Evolutionary conservation across 106 monocot genomes (phyloP), one percentile per base, ranked within the genome.

Genomic region (Narthecium ossifragum): DNA sequence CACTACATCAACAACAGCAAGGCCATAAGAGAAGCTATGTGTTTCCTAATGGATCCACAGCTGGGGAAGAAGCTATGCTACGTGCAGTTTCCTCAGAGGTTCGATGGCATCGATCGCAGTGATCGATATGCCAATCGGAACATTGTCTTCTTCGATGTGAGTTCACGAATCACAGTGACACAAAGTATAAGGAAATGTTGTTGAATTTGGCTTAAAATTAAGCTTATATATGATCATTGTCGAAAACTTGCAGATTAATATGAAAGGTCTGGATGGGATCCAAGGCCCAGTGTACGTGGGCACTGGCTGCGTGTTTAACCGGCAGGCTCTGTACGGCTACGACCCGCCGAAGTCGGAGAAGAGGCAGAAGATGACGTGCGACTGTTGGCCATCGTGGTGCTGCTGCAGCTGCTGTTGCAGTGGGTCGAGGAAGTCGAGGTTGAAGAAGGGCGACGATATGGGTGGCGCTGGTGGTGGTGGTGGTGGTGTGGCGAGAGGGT

Each of bases 381-480:
- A 93, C 61, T 93, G 93, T 73, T 93, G 93, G 93, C 88, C 93
- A 0, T 85, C 93, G 1, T 88, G 88, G 88, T 93, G 85, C 53
- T 81, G 84, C 36, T 84, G 87, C 40, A 87, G 80, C 51, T 87
- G 83, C 74, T 69, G 77, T 29, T 20, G 70, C 23, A 40, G 83
- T 10, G 26, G 75, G 15, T 51, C 59, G 29, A 65, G 64, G 26
- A 84, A 84, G 67, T 39, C 61, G 17, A 70, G 72, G 36, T 18
- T 73, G 17, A 86, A 77, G 71, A 69, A 67, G 20, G 68, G 40
- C 17, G 70, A 70, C 10, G 53, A 2, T 11, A 15, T 14, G 17
- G 9, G 48, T 23, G 10, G 61, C 24, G 23, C 38, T 33, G 29
- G 40, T 37, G 11, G 72, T 67, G 1, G 26, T n/a, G n/a, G n/a